Evolutionary conservation across 768 basidiomycete species (phyloP), one percentile per base, ranked within the genome.

Genomic region (Hirschioporus abietinus): DNA sequence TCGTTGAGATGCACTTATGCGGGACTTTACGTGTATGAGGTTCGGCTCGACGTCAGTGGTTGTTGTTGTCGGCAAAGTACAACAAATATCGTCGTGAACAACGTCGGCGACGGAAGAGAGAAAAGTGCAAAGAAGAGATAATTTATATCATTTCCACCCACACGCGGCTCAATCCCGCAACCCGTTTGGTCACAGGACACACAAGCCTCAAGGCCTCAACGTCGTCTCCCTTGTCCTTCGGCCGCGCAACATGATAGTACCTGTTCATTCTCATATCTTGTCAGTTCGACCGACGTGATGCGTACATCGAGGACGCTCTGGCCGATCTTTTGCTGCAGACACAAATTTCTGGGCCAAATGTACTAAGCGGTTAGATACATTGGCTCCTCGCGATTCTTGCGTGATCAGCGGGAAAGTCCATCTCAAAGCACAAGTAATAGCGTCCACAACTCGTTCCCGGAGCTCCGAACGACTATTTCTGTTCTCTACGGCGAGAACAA

Each of bases 141-240:
- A 20, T 15, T 52, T 52, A 52, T 52, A 52, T 52, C 20, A 52
- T 52, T 52, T 52, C 12, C 42, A 52, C 42, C 42, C 42, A 52
- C 42, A 52, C 42, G 12, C 42, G 42, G 42, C 42, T 15, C 12
- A 52, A 52, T 52, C 42, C 42, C 42, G 42, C 42, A 10, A 52
- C 42, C 42, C 42, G 42, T 52, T 52, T 52, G 42, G 42, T 52
- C 42, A 52, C 42, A 52, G 42, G 42, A 52, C 42, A 52, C 42
- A 15, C 5, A 52, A 52, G 42, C 42, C 42, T 52, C 42, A 52
- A 52, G 42, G 42, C 42, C 12, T 52, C 42, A 52, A 20, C 12
- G 20, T 15, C 42, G 42, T 52, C 42, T 52, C 42, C 42, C 42
- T 30, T 20, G 42, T 52, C 42, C 42, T 20, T 52, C 42, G 20